Evolutionary conservation across 345 rosid species (phyloP).

Genomic region (Citrus mangshanensis): DNA sequence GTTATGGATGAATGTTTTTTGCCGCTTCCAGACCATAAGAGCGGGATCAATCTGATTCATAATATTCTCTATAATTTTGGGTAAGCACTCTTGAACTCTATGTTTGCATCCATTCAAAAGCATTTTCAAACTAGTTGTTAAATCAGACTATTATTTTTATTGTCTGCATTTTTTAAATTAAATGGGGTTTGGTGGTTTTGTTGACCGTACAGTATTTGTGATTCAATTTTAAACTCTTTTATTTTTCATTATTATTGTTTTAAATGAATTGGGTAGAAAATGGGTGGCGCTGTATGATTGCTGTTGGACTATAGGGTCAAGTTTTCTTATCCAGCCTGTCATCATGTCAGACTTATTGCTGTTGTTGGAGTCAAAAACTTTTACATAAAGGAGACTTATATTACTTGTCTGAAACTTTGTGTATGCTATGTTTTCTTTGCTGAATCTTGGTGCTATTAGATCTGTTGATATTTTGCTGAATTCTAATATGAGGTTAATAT

Average conservation of each 20-base stretch:
- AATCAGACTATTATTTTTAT: background rate
- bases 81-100: constrained; percentile 40
- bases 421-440: background rate
- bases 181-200: background rate
- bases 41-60: constrained; percentile 81
- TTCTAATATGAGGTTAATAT: background rate
- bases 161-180: background rate
- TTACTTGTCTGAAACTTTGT: background rate
- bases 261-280: background rate
- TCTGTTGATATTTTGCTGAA: background rate
- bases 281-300: background rate
- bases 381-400: background rate
- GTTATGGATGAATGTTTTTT: constrained; percentile 95
- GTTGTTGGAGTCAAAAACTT: background rate
- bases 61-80: constrained; percentile 85
- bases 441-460: background rate
- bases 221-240: background rate
- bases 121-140: background rate
- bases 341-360: background rate
- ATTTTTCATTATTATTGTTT: no score
- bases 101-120: background rate
- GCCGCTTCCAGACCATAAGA: constrained; percentile 81
- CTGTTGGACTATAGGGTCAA: background rate
- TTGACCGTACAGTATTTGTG: background rate
- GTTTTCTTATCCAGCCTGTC: background rate